Evolutionary conservation across 148 eudicot genomes (phyloP), one percentile per base, ranked within the genome.

Genomic region (Vaccinium macrocarpon): DNA sequence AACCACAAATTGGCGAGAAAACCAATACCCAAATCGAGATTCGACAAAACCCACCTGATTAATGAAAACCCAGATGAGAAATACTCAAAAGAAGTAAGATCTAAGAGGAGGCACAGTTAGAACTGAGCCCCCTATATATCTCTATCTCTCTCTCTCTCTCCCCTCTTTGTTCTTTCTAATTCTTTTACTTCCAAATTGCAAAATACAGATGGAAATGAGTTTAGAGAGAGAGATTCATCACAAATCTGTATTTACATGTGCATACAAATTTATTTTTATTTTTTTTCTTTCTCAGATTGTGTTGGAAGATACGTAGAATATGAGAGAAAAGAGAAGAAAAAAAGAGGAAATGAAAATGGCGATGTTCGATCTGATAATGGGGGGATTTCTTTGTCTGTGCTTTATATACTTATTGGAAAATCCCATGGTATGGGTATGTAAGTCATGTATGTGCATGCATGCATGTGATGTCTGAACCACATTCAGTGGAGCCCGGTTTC

Each of bases 101-200:
- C 91, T 87, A 81, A 77, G 85, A 87, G 86, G 86, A 81, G 79
- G 76, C 59, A 80, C 10, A 82, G 84, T 78, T 56, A 84, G 81
- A 87, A 82, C 79, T 62, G 86, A 87, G 46, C 62, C 81, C 82
- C 81, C 66, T 55, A 14, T 35, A 27, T 49, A 32, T 23, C 35
- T 72, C 13, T 80, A 35, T 80, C 66, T 23, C 66, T 72, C 13
- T 80, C 51, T 80, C 66, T 23, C 66, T 56, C 62, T 21, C 25
- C 0, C 12, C 35, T 76, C 49, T 55, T 5, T 73, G 19, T 62
- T 71, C 73, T 52, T 82, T 12, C 87, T 53, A 86, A 62, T 85
- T 78, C 81, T 82, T 52, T 27, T 5, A 55, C 75, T 29, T 72
- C 51, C 32, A 25, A 73, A 48, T 38, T 25, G n/a, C 35, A 79